Percentiles rank a stretch among this genome's conserved stretches.
Evolutionary conservation across 2,329 filamentous ascomycete species (phyloP).

Genomic region (Lomentospora prolificans): DNA sequence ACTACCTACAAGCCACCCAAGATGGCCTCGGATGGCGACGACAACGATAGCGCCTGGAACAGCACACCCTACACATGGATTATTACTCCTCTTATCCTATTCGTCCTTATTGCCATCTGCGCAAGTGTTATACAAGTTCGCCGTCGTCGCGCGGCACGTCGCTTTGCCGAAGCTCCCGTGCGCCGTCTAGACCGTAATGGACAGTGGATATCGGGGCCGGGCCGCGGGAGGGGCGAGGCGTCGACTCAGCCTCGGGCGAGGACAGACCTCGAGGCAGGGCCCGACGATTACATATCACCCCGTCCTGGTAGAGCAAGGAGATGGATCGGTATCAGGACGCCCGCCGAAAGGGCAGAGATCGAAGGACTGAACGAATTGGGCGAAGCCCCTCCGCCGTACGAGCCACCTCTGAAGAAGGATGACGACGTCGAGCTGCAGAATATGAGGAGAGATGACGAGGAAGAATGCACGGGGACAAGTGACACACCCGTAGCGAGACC

Average conservation of each 20-base stretch:
- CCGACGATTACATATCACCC: neutral
- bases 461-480: neutral
- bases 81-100: conserved; percentile 18
- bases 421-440: conserved; percentile 5
- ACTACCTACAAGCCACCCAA: too few relatives aligned
- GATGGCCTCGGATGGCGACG: neutral
- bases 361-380: conserved; percentile 56
- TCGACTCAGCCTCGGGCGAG: neutral
- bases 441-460: neutral
- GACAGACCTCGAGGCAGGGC: neutral
- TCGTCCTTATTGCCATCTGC: conserved; percentile 19
- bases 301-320: neutral
- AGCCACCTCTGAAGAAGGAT: conserved; percentile 20
- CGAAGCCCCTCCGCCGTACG: conserved; percentile 56
- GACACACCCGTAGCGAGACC: neutral
- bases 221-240: neutral
- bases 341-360: conserved; percentile 13
- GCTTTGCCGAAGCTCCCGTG: neutral
- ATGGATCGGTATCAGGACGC: neutral
- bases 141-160: conserved; percentile 10
- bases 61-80: conserved; percentile 7
- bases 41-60: neutral
- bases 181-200: neutral
- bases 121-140: conserved; percentile 15
- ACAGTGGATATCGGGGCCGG: too few relatives aligned